Evolutionary conservation across 345 rosid genomes (phyloP).

Genomic region (Linum tenue): DNA sequence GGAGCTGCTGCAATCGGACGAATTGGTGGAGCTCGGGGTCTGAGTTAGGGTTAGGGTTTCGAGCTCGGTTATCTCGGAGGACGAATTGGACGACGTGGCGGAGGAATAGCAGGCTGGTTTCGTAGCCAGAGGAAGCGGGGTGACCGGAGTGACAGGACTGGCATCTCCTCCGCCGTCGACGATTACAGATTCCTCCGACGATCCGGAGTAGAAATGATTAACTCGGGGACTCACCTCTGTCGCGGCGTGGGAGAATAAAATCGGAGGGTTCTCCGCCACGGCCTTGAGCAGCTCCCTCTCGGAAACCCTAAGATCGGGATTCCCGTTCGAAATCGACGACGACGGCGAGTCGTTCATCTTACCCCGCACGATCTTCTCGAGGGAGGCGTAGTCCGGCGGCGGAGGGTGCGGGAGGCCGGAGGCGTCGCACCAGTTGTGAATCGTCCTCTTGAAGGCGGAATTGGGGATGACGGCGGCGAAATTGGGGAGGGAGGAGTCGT

Average conservation of each 20-base stretch:
- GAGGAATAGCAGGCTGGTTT: conserved; percentile 64
- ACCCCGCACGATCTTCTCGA: conserved; percentile 10
- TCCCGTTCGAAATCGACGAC: conserved; percentile 4
- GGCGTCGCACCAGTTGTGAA: conserved; percentile 20
- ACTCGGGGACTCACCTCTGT: conserved; percentile 36
- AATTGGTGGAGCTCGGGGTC: conserved; percentile 17
- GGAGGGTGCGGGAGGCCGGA: conserved; percentile 11
- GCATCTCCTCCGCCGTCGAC: conserved; percentile 20
- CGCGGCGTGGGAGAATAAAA: conserved; percentile 22
- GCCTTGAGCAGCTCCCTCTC: conserved; percentile 57
- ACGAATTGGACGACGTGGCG: conserved; percentile 13
- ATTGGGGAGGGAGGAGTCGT: conserved; percentile 13
- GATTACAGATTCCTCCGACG: conserved; percentile 25
- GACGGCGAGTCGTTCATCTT: conserved; percentile 8
- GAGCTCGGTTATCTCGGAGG: conserved; percentile 13
- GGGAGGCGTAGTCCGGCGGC: conserved; percentile 17
- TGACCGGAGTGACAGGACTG: conserved; percentile 51
- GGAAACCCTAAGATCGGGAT: conserved; percentile 40
- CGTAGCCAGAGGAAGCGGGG: conserved; percentile 64
- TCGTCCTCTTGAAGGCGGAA: conserved; percentile 21
- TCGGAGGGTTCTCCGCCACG: conserved; percentile 32
- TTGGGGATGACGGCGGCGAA: conserved; percentile 22
- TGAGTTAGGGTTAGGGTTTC: conserved; percentile 13
- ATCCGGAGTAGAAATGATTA: conserved; percentile 21
- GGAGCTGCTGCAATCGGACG: conserved; percentile 2